These are phyloP conservation scores for Hamamelis virginiana DNA, from an alignment of 164 flowering plant genomes.

Conservation along the genomic window DNA sequence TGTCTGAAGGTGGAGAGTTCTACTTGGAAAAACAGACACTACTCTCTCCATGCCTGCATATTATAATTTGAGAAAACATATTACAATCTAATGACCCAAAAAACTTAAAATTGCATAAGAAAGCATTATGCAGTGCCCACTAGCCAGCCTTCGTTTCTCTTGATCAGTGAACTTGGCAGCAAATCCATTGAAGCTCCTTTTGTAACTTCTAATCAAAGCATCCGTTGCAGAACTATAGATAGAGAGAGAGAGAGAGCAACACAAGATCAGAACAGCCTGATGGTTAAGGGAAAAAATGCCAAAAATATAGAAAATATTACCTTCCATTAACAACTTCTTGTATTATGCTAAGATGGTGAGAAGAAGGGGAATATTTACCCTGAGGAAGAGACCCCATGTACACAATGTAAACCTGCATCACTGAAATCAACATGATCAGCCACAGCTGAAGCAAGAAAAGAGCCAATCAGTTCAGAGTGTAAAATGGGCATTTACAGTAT, in stretches of 20 bases:
- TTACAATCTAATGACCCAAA: neutral
- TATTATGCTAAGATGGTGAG: too few relatives aligned
- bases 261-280: too few relatives aligned
- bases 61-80: neutral
- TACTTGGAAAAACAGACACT: conserved; percentile 36
- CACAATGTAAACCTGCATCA: too few relatives aligned
- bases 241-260: neutral
- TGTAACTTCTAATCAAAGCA: conserved; percentile 19
- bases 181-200: conserved; percentile 35
- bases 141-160: conserved; percentile 15
- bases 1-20: conserved; percentile 23
- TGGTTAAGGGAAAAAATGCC: too few relatives aligned
- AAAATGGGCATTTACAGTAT: too few relatives aligned
- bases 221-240: conserved; percentile 8
- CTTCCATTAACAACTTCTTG: too few relatives aligned
- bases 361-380: too few relatives aligned
- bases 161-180: conserved; percentile 25
- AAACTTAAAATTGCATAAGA: neutral
- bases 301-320: too few relatives aligned
- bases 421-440: too few relatives aligned
- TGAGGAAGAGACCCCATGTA: too few relatives aligned
- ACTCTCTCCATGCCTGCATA: conserved; percentile 31
- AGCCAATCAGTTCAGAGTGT: too few relatives aligned
- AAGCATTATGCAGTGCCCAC: conserved; percentile 2
- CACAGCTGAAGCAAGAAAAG: too few relatives aligned